Conservation (phyloP, 108 stramenopile species). For the Craspedostauros australis region DNA sequence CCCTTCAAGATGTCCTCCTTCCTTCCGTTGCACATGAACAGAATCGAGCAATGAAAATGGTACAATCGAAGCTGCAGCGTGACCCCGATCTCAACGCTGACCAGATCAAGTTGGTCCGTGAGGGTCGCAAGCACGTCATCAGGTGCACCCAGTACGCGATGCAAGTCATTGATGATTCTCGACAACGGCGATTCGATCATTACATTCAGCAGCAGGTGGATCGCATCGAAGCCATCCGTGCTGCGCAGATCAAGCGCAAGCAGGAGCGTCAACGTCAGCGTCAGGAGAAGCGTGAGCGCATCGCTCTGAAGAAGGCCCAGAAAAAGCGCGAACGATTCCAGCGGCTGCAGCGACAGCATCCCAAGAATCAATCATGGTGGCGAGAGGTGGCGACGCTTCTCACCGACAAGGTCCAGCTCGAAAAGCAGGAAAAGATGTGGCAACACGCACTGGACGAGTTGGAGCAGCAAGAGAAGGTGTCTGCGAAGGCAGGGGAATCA, state of each 20-base stretch:
- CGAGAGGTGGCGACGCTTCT: constrained; percentile 43
- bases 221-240: not conserved
- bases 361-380: constrained; percentile 34
- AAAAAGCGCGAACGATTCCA: constrained; percentile 3
- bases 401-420: constrained; percentile 27
- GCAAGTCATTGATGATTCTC: constrained; percentile 13
- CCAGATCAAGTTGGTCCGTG: constrained; percentile 10
- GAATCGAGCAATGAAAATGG: constrained; percentile 23
- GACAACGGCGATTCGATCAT: not conserved
- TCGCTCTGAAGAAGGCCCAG: constrained; percentile 7
- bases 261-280: constrained; percentile 12
- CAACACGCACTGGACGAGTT: constrained; percentile 25
- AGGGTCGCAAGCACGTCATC: constrained; percentile 25
- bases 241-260: not conserved
- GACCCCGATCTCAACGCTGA: constrained; percentile 14
- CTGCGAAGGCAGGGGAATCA: not conserved
- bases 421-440: constrained; percentile 43
- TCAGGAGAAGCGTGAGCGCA: constrained; percentile 7
- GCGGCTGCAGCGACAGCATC: constrained; percentile 13
- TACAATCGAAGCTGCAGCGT: constrained; percentile 46
- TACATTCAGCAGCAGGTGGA: not conserved
- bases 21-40: constrained; percentile 35
- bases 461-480: constrained; percentile 6
- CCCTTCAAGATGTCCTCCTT: constrained; percentile 43
- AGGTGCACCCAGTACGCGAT: constrained; percentile 18